phyloP scores from a whole-genome alignment of 2,329 filamentous ascomycete species.

The Microcyclosporella mali region DNA sequence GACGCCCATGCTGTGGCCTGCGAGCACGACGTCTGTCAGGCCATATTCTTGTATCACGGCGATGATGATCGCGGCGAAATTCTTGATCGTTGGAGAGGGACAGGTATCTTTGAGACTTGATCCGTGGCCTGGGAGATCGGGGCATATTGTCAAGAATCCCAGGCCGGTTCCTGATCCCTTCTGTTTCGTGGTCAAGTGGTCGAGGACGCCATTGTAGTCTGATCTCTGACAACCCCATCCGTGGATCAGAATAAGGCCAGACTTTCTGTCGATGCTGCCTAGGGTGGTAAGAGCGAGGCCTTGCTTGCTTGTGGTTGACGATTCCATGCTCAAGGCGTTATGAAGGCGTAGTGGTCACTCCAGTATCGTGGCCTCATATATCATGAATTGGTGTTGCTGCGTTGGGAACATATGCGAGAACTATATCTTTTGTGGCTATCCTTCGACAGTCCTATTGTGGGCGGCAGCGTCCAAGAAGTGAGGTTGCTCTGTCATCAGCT shows the following conservation, averaged over 20 bases:
- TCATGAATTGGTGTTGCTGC: too few relatives aligned
- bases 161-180: neutral
- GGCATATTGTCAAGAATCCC: conserved; percentile 1
- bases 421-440: too few relatives aligned
- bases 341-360: too few relatives aligned
- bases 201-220: conserved; percentile 4
- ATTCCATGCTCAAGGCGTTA: too few relatives aligned
- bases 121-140: conserved; percentile 12
- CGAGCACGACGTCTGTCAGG: conserved; percentile 4
- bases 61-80: conserved; percentile 6
- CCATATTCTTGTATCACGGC: conserved; percentile 1
- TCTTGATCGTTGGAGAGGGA: neutral
- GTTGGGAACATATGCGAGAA: too few relatives aligned
- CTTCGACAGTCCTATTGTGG: too few relatives aligned
- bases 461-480: neutral
- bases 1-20: conserved; percentile 14
- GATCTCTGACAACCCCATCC: conserved; percentile 11
- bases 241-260: conserved; percentile 8
- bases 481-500: neutral
- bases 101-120: conserved; percentile 1
- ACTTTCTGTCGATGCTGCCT: neutral
- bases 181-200: neutral
- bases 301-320: too few relatives aligned
- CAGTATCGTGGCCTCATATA: too few relatives aligned
- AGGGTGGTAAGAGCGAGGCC: neutral